Base-by-base conservation (phyloP, 2,329 filamentous ascomycete genomes). In the Epichloe baconii region DNA sequence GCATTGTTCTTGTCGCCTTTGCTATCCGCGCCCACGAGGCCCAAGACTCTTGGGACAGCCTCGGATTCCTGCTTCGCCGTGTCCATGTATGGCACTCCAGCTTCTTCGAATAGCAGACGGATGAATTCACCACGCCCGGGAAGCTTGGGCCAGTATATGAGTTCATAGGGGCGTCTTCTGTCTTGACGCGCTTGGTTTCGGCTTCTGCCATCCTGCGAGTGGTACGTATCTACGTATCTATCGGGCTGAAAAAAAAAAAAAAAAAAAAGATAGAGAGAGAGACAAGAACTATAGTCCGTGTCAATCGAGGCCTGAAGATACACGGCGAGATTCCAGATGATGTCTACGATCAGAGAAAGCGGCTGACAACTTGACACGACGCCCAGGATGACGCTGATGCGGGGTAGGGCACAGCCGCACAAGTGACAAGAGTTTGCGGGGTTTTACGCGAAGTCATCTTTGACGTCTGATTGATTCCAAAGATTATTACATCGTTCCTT, bases 91-190 rank as follows among this genome's bases (percentile, higher is more conserved):
- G 75, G 64, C 1, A 77, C 77, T 17, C 76, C 75, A 19, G 79
- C 74, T 49, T 85, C 84, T 68, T 90, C 86, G 57, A 91, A 79
- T 15, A 75, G 75, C 11, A 91, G 76, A 21, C 86, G 85, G 61
- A 89, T 69, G 64, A 80, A 79, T 63, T 91, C 86, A 54, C 81
- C 86, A 47, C 86, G 83, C 41, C 86, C 86, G 36, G 86, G 86
- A 26, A 88, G 69, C 17, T 66, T 66, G 17, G 83, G 83, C 78
- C 83, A 86, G 74, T 89, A 89, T 62, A 86, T 71, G 52, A 86
- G 75, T 56, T 82, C 72, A 62, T 84, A 86, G 0, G 73, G 50
- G 68, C 63, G 46, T 73, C 70, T 54, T 76, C 71, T 58, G 61
- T 60, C 34, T 62, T 66, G 49, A 59, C 48, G n/a, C 62, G 60